phyloP scores from a whole-genome alignment of 164 flowering plant genomes.

The Amborella trichopoda region DNA sequence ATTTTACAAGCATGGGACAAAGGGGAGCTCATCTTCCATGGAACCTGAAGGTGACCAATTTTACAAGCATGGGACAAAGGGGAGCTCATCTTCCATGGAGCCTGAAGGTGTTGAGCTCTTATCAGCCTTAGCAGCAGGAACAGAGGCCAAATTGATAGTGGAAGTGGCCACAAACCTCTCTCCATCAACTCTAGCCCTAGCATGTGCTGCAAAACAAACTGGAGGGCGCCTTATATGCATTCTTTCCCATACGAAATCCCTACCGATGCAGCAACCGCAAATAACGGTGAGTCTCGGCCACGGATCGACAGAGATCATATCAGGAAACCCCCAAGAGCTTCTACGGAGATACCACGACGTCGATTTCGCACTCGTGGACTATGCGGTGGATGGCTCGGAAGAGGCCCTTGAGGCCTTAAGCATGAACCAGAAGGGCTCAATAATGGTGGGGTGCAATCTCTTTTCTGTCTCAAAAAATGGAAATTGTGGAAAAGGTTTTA shows the following conservation, averaged over 20 bases:
- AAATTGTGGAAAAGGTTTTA: background rate
- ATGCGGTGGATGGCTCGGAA: background rate
- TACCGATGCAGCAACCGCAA: background rate
- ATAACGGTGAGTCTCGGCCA: too few relatives aligned
- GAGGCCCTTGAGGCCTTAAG: background rate
- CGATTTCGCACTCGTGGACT: background rate
- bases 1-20: too few relatives aligned
- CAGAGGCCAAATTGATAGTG: background rate
- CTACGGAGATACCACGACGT: background rate
- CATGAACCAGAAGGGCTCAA: background rate
- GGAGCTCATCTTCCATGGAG: too few relatives aligned
- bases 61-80: too few relatives aligned
- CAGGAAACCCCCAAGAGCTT: background rate
- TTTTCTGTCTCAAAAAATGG: background rate
- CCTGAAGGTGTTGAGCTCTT: background rate
- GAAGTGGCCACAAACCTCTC: background rate
- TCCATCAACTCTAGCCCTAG: background rate
- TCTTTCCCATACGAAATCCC: background rate
- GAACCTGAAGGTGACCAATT: too few relatives aligned
- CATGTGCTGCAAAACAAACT: background rate
- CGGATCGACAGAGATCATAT: background rate
- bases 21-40: too few relatives aligned
- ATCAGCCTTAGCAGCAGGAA: constrained; percentile 1
- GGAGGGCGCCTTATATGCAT: constrained; percentile 1
- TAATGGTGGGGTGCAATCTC: background rate